phyloP scores from a whole-genome alignment of 805 yeast genomes.

The Nakazawaea sp. region DNA sequence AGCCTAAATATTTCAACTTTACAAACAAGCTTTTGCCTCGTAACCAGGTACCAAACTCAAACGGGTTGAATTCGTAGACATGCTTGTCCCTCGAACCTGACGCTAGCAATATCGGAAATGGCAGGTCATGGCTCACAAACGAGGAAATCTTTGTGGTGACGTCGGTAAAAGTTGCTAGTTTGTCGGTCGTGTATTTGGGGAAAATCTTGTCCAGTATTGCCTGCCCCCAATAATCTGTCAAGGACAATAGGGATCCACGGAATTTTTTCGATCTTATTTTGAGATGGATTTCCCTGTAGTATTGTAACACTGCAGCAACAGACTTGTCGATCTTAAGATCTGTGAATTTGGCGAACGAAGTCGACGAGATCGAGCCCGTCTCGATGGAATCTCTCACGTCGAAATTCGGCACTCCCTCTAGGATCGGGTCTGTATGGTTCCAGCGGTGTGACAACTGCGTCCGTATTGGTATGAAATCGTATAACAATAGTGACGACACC shows the following conservation, averaged over 20 bases:
- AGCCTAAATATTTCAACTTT: slow-evolving; percentile 46
- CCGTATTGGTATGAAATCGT: slow-evolving; percentile 29
- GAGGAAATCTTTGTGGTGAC: not conserved
- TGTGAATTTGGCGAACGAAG: not conserved
- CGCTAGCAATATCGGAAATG: slow-evolving; percentile 42
- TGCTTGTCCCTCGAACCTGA: slow-evolving; percentile 31
- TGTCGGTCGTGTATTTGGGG: slow-evolving; percentile 20
- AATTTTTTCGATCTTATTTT: slow-evolving; percentile 46
- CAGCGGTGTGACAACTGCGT: slow-evolving; percentile 24
- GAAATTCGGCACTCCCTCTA: slow-evolving; percentile 53
- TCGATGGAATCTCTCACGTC: slow-evolving; percentile 22
- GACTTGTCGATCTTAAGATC: no score
- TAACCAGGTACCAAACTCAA: slow-evolving; percentile 69
- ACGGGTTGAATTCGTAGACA: slow-evolving; percentile 55
- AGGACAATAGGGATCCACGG: slow-evolving; percentile 47
- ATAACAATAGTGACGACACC: slow-evolving; percentile 38
- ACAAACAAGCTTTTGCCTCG: slow-evolving; percentile 36
- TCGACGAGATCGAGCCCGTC: not conserved
- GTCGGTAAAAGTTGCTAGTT: not conserved
- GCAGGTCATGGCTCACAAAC: slow-evolving; percentile 26
- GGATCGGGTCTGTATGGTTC: slow-evolving; percentile 38
- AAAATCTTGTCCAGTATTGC: slow-evolving; percentile 46
- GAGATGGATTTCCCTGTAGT: slow-evolving; percentile 45
- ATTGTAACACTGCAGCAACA: slow-evolving; percentile 30
- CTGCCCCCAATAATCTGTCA: slow-evolving; percentile 67